Conservation (phyloP, 805 yeast species). For the Candida palmyrensis region DNA sequence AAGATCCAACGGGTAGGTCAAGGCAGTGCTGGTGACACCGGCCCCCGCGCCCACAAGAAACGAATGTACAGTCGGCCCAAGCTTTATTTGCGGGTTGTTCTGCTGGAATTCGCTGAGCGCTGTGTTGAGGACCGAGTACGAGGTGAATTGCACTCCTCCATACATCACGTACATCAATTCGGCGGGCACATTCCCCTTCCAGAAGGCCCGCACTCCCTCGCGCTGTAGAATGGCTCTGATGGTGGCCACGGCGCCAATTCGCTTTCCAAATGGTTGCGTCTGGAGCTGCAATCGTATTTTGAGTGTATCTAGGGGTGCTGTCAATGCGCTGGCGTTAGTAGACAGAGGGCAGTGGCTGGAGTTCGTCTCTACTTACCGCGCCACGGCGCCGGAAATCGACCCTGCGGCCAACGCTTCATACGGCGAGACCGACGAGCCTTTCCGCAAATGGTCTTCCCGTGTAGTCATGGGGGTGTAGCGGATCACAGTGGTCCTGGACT, state of each 20-base stretch:
- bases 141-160: constrained; percentile 80
- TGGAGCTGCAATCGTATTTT: constrained; percentile 73
- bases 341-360: too few species aligned
- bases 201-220: constrained; percentile 75
- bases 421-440: constrained; percentile 50
- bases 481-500: too few species aligned
- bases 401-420: constrained; percentile 62
- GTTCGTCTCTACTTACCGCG: constrained; percentile 38
- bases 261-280: constrained; percentile 14
- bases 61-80: constrained; percentile 39
- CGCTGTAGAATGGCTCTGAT: constrained; percentile 40
- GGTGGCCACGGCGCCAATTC: constrained; percentile 30
- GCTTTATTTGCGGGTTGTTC: constrained; percentile 9
- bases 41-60: constrained; percentile 68
- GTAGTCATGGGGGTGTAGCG: too few species aligned
- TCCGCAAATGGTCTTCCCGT: constrained; percentile 39
- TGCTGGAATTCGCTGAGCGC: constrained; percentile 28
- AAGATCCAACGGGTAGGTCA: constrained; percentile 89
- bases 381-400: constrained; percentile 58
- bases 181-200: constrained; percentile 97
- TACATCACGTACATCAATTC: constrained; percentile 78
- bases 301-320: constrained; percentile 77
- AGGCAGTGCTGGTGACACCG: constrained; percentile 66
- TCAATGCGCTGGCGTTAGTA: constrained; percentile 55
- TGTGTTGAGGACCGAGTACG: constrained; percentile 54